A percentile compares a stretch with the other conserved stretches of the same genome.
These are phyloP conservation scores for Sphenostylis stenocarpa DNA, from an alignment of 306 rosid genomes.

Conservation along the genomic window DNA sequence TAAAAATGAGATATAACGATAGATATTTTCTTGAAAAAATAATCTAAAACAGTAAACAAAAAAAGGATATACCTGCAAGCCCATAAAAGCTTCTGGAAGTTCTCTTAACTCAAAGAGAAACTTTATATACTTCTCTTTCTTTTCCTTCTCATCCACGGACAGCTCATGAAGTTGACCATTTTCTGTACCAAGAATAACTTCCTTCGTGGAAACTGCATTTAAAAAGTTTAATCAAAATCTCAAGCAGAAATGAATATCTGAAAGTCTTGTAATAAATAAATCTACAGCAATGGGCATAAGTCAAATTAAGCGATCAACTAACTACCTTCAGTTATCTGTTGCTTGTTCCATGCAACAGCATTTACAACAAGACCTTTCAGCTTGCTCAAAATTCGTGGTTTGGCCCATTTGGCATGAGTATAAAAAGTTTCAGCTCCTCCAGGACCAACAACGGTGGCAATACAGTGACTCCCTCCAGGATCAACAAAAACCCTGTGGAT, in stretches of 20 bases:
- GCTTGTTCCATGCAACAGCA: constrained; percentile 92
- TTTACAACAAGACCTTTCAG: constrained; percentile 88
- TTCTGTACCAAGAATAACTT: constrained; percentile 85
- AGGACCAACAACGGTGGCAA: constrained; percentile 72
- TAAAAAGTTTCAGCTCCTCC: constrained; percentile 91
- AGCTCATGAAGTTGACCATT: constrained; percentile 87
- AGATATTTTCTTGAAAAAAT: constrained; percentile 1
- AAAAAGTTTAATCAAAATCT: constrained; percentile 29
- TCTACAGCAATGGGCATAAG: constrained; percentile 11
- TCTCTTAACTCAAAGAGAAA: constrained; percentile 68
- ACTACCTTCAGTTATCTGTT: constrained; percentile 88
- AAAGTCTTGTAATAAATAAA: neutral
- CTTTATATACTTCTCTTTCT: constrained; percentile 87
- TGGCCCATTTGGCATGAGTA: constrained; percentile 89
- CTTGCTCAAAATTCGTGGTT: constrained; percentile 80
- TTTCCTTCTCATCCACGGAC: constrained; percentile 93
- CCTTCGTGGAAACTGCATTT: constrained; percentile 80
- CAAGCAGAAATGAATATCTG: constrained; percentile 19
- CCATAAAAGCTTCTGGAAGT: constrained; percentile 88
- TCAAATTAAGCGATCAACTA: constrained; percentile 4
- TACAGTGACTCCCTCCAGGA: constrained; percentile 97
- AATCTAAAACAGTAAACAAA: constrained; percentile 21
- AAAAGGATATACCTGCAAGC: constrained; percentile 62
- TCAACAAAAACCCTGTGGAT: constrained; percentile 94
- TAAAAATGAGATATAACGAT: constrained; percentile 22